Base-by-base conservation (phyloP, 1,284 basidiomycete genomes). In the Psilocybe mexicana region DNA sequence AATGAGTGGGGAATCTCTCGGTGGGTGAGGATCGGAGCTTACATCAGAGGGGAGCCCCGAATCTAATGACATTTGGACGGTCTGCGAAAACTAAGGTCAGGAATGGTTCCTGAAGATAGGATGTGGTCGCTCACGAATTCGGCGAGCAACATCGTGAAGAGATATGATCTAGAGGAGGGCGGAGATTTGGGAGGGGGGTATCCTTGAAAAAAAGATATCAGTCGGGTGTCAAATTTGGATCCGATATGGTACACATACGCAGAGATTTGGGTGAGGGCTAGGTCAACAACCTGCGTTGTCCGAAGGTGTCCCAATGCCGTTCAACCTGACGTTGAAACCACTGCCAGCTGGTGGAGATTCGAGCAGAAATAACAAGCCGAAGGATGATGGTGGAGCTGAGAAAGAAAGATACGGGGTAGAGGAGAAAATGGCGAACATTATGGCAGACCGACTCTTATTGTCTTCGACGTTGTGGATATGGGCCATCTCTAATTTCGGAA, bases 361-460 rank as follows among this genome's bases (percentile, higher is more conserved):
- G 35, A 49, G 43, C 23, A 30, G 52, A 38, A 46, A 36, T 11
- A 12, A 36, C 7, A n/a, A 40, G 38, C 50, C 47, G 30, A 43
- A 44, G 40, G 43, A 43, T 57, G 24, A 51, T 48, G 56, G 44
- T 49, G 60, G 44, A 30, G 45, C 23, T 38, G 59, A 53, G 52
- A 40, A 50, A 55, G 52, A 57, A 59, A 28, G 60, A 53, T 55
- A 55, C 55, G 54, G 48, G 49, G 62, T 42, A 43, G 55, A 42
- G 55, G 57, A 18, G 18, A 60, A 52, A 46, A 36, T 57, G 54
- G 55, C 52, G 53, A 57, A 65, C 70, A 71, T 71, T 68, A 70
- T 71, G 64, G 56, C 35, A 46, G 52, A 56, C 52, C 51, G 28
- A 52, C 48, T 68, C 69, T 72, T 72, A 72, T 72, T 72, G 70